Evolutionary conservation across 2,329 filamentous ascomycete genomes (phyloP), one percentile per base, ranked within the genome.

Genomic region (Cryphonectria nitschkei): DNA sequence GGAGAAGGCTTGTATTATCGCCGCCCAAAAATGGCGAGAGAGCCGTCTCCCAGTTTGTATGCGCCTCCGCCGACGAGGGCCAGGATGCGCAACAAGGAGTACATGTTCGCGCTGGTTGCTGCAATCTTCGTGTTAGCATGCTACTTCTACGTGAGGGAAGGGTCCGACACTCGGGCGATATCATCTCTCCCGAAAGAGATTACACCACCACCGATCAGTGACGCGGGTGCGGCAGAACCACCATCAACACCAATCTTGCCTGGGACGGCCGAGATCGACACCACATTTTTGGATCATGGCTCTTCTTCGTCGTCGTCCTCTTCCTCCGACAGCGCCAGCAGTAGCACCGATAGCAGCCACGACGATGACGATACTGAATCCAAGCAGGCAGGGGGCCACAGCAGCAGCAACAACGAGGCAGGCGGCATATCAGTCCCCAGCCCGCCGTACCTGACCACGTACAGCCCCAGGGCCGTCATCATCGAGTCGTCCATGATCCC

Each of bases 401-500:
- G 19, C 66, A 54, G 19, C 32, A 66, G 34, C 39, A 52, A 26
- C 46, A 46, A 64, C 19, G 50, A 43, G 7, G 50, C 29, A n/a
- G 37, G 34, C 26, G 29, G n/a, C 13, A 7, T 34, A 14, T 1
- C n/a, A 0, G 8, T 41, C 37, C n/a, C 68, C 6, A 60, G 34
- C 26, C 26, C 54, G 22, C 19, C 32, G 29, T 39, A 65, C n/a
- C 37, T 68, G 58, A 54, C 32, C 29, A 37, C 32, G 32, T 64
- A 71, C 58, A 67, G 71, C 26, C 71, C 71, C 29, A 61, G 56
- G 16, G 72, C 72, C 34, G 26, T 73, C 61, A 70, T 73, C 46
- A 67, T 73, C 62, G 72, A 73, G 56, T 68, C 61, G 26, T 72
- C 79, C 37, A 67, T 70, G 46, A 68, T 72, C 65, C 66, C 67